Evolutionary conservation across 495 filamentous ascomycete species (phyloP).

Genomic region (Lichenothelia convexa): DNA sequence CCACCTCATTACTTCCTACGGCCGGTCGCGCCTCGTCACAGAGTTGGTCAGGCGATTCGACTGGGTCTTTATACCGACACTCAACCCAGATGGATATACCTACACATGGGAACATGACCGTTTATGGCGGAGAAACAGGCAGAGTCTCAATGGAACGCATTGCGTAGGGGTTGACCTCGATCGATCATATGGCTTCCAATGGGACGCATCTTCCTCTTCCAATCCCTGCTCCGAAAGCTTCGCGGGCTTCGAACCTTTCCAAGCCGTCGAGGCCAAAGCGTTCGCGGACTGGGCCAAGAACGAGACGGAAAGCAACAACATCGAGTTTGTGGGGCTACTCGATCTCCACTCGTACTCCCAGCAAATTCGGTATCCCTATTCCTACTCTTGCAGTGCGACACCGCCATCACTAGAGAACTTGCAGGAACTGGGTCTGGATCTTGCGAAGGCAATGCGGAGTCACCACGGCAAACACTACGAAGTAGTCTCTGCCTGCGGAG

Average conservation of each 20-base stretch:
- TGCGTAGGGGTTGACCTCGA: constrained; percentile 84
- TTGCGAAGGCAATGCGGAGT: constrained; percentile 76
- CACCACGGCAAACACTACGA: constrained; percentile 59
- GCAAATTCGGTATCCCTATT: constrained; percentile 84
- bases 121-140: constrained; percentile 89
- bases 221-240: constrained; percentile 91
- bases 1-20: constrained; percentile 68
- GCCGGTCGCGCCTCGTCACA: constrained; percentile 45
- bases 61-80: constrained; percentile 70
- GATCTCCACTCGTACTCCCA: constrained; percentile 95
- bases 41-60: constrained; percentile 66
- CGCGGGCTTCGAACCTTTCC: constrained; percentile 66
- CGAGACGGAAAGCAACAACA: constrained; percentile 50
- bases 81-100: constrained; percentile 88
- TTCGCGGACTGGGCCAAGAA: constrained; percentile 77
- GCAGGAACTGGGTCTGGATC: constrained; percentile 69
- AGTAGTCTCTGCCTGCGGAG: constrained; percentile 76
- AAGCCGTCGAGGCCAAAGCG: constrained; percentile 56
- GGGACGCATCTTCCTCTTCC: constrained; percentile 46
- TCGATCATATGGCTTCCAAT: constrained; percentile 66
- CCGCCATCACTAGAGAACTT: constrained; percentile 84
- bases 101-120: constrained; percentile 87
- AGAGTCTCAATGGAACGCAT: constrained; percentile 61
- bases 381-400: constrained; percentile 55
- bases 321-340: constrained; percentile 61